phyloP scores from a whole-genome alignment of 371 early-diverging fungal genomes.

The Mortierella sp. region DNA sequence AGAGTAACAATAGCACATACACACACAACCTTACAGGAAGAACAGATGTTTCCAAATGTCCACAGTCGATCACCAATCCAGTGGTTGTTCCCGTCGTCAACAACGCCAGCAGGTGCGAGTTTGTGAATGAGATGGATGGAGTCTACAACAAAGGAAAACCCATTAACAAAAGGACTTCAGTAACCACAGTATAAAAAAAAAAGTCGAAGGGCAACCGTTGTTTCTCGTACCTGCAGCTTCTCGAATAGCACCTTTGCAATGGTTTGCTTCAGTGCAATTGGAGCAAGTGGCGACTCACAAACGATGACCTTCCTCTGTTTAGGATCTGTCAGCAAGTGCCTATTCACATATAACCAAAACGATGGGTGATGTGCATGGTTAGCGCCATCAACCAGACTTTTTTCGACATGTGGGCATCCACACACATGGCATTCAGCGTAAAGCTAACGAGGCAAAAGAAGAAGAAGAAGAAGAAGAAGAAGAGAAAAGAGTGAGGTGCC shows the following conservation, averaged over 20 bases:
- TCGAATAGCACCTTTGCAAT: constrained; percentile 81
- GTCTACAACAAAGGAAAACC: constrained; percentile 56
- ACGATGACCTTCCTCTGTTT: constrained; percentile 88
- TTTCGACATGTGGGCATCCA: neutral
- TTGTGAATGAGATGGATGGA: constrained; percentile 86
- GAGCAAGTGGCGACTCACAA: constrained; percentile 82
- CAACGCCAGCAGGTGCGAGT: constrained; percentile 78
- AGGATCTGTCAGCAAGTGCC: constrained; percentile 83
- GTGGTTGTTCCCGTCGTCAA: constrained; percentile 81
- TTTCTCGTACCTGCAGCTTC: constrained; percentile 71
- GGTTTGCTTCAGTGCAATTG: constrained; percentile 76
- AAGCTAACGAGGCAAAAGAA: neutral
- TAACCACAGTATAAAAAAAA: neutral
- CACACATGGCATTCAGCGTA: neutral
- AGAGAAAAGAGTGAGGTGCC: too few relatives aligned
- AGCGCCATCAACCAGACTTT: neutral
- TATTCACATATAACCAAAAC: constrained; percentile 14
- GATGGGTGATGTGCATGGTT: neutral
- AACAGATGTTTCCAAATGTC: constrained; percentile 79
- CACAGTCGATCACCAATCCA: constrained; percentile 89
- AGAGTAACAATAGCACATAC: too few relatives aligned
- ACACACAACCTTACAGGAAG: constrained; percentile 72
- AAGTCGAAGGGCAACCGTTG: neutral
- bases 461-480: neutral
- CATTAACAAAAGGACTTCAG: neutral